Evolutionary conservation across 352 stramenopile genomes (phyloP), one percentile per base, ranked within the genome.

Genomic region (Lagenidium giganteum): DNA sequence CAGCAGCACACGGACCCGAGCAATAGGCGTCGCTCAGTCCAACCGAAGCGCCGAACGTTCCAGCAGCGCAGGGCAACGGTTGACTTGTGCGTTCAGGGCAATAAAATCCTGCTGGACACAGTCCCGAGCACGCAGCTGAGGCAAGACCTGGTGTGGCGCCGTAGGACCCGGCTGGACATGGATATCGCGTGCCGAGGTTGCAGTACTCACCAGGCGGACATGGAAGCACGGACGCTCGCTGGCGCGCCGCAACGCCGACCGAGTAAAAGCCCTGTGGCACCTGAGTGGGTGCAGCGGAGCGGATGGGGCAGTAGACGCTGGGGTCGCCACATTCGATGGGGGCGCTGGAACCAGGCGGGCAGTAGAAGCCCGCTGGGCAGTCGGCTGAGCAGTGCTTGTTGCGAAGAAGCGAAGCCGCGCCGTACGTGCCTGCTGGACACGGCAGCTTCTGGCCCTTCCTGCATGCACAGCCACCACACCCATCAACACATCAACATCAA

Each of bases 141-240:
- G 44, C 30, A 1, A 90, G 46, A 5, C 42, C 54, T 0, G 39
- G 20, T 2, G 32, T 57, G 0, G 51, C 38, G 20, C 81, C 78
- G 34, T 82, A 93, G 0, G 53, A 71, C 0, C 78, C 78, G 14
- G 53, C 54, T 21, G 73, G 67, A 57, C 81, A 93, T n/a, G 49
- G 47, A 0, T 41, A 42, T 14, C 47, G 57, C 2, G 35, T 57
- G 25, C 81, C 81, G 34, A 44, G 18, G 0, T 54, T 20, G 48
- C 83, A 96, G 48, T 79, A 96, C 26, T 54, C 72, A 14, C 76
- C 82, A 25, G 32, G 17, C 17, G 50, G 54, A 41, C 83, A 95
- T 12, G 63, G 42, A 7, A 35, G 29, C n/a, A 73, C 51, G 17
- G 46, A 26, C n/a, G 68, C 46, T 16, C 69, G 63, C 2, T 47